Conservation (phyloP, 345 rosid genomes). For the Sonneratia alba region DNA sequence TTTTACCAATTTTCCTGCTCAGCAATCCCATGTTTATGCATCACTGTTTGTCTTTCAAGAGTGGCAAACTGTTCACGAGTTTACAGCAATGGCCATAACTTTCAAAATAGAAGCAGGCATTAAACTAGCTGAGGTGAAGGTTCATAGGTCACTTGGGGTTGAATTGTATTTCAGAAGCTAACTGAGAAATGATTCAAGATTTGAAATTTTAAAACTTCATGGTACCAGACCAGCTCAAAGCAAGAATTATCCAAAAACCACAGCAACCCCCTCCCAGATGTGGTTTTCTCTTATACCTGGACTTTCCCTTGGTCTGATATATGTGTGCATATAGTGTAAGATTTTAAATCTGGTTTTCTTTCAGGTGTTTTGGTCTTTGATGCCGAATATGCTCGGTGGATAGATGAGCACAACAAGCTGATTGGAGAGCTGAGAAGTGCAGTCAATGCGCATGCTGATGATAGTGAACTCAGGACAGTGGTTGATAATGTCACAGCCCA, state of each 20-base stretch:
- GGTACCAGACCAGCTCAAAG: too few species aligned
- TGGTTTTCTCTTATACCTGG: too few species aligned
- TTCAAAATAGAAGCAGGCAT: too few species aligned
- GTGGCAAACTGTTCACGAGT: not conserved
- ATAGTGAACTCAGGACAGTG: slow-evolving; percentile 67
- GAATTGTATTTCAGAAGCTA: too few species aligned
- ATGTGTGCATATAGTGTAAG: not conserved
- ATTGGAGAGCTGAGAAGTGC: slow-evolving; percentile 80
- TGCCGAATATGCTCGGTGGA: slow-evolving; percentile 77
- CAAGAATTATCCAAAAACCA: too few species aligned
- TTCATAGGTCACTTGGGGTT: too few species aligned
- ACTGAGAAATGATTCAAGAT: too few species aligned
- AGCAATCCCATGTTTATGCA: not conserved
- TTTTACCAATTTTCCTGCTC: slow-evolving; percentile 1
- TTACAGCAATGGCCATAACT: not conserved
- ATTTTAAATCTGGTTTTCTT: not conserved
- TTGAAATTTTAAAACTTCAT: too few species aligned
- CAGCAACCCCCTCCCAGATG: too few species aligned
- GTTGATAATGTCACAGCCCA: slow-evolving; percentile 59
- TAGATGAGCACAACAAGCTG: slow-evolving; percentile 68
- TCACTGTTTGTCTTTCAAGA: not conserved
- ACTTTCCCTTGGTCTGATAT: too few species aligned
- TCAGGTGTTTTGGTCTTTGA: slow-evolving; percentile 89
- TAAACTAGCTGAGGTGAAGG: too few species aligned
- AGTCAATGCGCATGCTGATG: slow-evolving; percentile 82